Conservation (phyloP, 1,284 basidiomycete genomes). For the Farysia itapuensis region DNA sequence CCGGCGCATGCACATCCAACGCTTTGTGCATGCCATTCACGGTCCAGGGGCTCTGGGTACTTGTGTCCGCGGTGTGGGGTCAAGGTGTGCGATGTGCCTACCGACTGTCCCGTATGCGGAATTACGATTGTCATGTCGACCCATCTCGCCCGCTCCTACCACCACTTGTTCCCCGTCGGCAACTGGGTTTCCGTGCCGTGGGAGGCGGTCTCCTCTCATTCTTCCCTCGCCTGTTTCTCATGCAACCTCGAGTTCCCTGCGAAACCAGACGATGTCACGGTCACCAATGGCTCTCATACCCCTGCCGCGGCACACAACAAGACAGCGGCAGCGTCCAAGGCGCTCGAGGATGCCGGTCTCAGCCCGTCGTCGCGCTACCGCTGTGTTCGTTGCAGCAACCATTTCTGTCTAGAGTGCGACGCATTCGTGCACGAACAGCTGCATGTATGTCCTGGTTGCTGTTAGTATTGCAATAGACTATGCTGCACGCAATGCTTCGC, state of each 20-base stretch:
- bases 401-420: conserved; percentile 59
- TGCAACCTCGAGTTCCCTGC: conserved; percentile 40
- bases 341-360: conserved; percentile 29
- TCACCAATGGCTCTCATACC: neutral
- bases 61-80: conserved; percentile 88
- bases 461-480: conserved; percentile 8
- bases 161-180: conserved; percentile 87
- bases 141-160: conserved; percentile 91
- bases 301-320: neutral
- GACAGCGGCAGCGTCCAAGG: conserved; percentile 9
- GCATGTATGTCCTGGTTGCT: conserved; percentile 56
- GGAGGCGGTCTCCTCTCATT: conserved; percentile 2
- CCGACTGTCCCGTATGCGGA: conserved; percentile 94
- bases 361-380: conserved; percentile 48
- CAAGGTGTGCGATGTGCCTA: conserved; percentile 95
- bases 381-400: conserved; percentile 39
- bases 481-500: conserved; percentile 25
- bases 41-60: conserved; percentile 74
- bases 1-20: conserved; percentile 45
- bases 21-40: conserved; percentile 84
- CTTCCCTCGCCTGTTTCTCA: conserved; percentile 23
- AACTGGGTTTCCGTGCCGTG: conserved; percentile 69
- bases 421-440: conserved; percentile 54
- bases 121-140: conserved; percentile 97
- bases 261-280: neutral